Conservation (phyloP, 2,329 filamentous ascomycete species). For the Graphiopsis chlorocephala region DNA sequence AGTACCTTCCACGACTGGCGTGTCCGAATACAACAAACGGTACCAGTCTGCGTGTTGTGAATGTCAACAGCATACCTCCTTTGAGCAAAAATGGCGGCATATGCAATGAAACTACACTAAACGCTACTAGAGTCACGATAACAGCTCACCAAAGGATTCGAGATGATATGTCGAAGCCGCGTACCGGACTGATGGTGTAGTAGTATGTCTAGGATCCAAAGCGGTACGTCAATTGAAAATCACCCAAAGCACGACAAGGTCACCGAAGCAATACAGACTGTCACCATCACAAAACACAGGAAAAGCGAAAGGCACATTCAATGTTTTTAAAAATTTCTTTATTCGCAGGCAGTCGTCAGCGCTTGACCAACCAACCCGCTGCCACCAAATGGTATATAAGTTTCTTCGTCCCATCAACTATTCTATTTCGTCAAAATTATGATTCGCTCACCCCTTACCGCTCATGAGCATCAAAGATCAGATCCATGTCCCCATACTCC, state of each 20-base stretch:
- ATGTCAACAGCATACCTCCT: too few species aligned
- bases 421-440: not conserved
- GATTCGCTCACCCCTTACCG: too few species aligned
- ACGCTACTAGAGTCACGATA: too few species aligned
- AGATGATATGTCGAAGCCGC: not conserved
- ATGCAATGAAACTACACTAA: too few species aligned
- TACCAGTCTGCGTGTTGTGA: not conserved
- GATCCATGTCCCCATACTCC: constrained; percentile 6
- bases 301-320: not conserved
- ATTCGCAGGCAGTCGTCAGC: constrained; percentile 10
- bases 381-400: constrained; percentile 10
- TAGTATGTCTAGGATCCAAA: not conserved
- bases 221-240: not conserved
- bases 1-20: not conserved
- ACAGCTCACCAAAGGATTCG: not conserved
- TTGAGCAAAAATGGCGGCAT: too few species aligned
- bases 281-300: not conserved
- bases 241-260: not conserved
- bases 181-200: not conserved
- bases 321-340: constrained; percentile 2
- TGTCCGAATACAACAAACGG: not conserved
- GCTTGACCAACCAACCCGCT: constrained; percentile 9
- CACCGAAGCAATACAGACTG: not conserved
- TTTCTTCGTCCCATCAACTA: not conserved
- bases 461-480: not conserved